Percentiles rank a stretch among this genome's conserved stretches.
phyloP scores from a whole-genome alignment of 179 eudicot species.

The Sideroxylon spinosum region DNA sequence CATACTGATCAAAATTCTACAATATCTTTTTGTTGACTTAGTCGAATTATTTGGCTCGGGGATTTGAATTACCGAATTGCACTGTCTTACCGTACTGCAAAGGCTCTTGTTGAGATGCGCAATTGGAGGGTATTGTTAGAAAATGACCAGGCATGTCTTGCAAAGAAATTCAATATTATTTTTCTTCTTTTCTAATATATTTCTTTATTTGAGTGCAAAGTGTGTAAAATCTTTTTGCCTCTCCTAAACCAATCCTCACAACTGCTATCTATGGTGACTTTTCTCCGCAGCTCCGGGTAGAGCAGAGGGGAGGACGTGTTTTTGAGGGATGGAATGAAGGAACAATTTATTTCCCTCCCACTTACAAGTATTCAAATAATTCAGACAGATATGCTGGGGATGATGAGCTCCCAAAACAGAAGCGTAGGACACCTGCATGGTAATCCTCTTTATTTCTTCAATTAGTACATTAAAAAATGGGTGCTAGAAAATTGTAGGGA shows the following conservation, averaged over 20 bases:
- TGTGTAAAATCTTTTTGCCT: background rate
- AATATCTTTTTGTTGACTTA: constrained; percentile 22
- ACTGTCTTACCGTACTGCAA: constrained; percentile 59
- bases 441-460: constrained; percentile 21
- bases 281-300: constrained; percentile 57
- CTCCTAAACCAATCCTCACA: background rate
- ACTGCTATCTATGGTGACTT: constrained; percentile 1
- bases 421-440: constrained; percentile 90
- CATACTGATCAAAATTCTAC: background rate
- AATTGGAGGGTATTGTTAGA: constrained; percentile 75
- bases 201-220: background rate
- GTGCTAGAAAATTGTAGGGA: background rate
- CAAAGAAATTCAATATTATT: background rate
- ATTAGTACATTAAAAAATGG: background rate
- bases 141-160: constrained; percentile 77
- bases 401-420: constrained; percentile 55
- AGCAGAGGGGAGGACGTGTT: constrained; percentile 68
- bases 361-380: constrained; percentile 79
- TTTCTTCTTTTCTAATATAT: background rate
- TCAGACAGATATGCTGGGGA: constrained; percentile 84
- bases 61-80: constrained; percentile 40
- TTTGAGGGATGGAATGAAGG: constrained; percentile 89
- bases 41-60: constrained; percentile 46
- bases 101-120: constrained; percentile 81
- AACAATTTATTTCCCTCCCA: constrained; percentile 77